Base-by-base conservation (phyloP, 1,284 basidiomycete genomes). In the Cutaneotrichosporon mucoides region DNA sequence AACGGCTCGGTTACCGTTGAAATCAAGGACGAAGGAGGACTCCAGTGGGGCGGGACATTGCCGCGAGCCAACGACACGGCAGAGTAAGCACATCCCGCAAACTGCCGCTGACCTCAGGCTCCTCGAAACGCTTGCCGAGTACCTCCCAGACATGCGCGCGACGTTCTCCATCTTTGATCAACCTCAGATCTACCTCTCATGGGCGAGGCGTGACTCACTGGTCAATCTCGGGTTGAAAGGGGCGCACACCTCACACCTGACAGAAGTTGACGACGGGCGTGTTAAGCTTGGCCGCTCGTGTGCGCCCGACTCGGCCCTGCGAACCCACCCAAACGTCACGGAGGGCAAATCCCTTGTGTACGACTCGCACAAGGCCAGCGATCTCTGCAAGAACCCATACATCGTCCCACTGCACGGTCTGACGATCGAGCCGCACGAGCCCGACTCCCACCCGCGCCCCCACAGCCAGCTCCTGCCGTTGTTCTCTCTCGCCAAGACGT, bases 131-230 rank as follows among this genome's bases (percentile, higher is more conserved):
- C 79, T 79, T 51, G 66, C 76, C 0, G 57, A 71, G 10, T 62
- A 69, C 42, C 63, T 81, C 33, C 79, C 79, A 0, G 71, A 77
- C 57, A 57, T 79, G 67, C 58, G 67, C 57, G 72, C 78, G 15
- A 79, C 79, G 1, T 81, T 79, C 63, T 78, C 77, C 47, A 78
- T 80, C 55, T 78, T 80, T 59, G 80, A 81, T 62, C 76, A 80
- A 59, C 79, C 80, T 0, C 78, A 80, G 51, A 76, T 81, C 51
- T 79, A 79, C 68, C 69, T 81, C 6, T 73, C 76, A 6, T 80
- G 76, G 70, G 68, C 75, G 37, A 65, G 78, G 49, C 64, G 77
- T 52, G 70, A 70, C 9, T 72, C 75, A 2, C 68, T 81, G 52
- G 69, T 79, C 8, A 74, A 79, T 50, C 64, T 80, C 5, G 79